Conservation (phyloP, 352 stramenopile species). For the Hyaloperonospora brassicae region DNA sequence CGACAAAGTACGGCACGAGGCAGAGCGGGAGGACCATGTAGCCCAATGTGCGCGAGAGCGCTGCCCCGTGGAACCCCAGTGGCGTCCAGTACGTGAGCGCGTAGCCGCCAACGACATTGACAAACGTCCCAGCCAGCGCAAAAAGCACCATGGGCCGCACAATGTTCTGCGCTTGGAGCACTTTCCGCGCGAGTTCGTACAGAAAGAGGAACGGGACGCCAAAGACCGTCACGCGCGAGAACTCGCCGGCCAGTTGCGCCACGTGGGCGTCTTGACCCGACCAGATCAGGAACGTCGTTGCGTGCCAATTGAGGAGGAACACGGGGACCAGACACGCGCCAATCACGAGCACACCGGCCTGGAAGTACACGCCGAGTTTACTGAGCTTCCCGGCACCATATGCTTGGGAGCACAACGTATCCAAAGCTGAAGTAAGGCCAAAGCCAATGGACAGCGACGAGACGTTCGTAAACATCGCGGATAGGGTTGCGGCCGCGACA, state of each 20-base stretch:
- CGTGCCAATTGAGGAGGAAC: conserved; percentile 56
- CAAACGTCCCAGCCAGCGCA: conserved; percentile 42
- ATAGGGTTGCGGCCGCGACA: conserved; percentile 54
- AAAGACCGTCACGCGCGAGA: conserved; percentile 50
- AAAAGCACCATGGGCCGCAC: conserved; percentile 51
- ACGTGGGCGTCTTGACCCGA: conserved; percentile 55
- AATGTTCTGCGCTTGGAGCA: conserved; percentile 73
- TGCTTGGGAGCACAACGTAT: conserved; percentile 75
- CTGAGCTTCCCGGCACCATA: conserved; percentile 45
- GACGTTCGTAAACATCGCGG: conserved; percentile 72
- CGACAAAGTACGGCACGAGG: conserved; percentile 47
- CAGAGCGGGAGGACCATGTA: conserved; percentile 45
- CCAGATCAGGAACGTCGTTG: conserved; percentile 39
- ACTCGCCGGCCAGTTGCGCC: conserved; percentile 42
- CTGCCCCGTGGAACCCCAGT: conserved; percentile 65
- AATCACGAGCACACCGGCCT: conserved; percentile 45
- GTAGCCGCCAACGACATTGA: conserved; percentile 65
- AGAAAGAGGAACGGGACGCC: conserved; percentile 72
- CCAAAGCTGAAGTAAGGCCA: conserved; percentile 59
- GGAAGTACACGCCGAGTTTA: conserved; percentile 74
- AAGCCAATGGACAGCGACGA: conserved; percentile 66
- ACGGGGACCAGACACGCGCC: conserved; percentile 38
- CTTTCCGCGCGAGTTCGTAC: conserved; percentile 78
- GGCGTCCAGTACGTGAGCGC: conserved; percentile 60
- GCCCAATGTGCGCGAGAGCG: conserved; percentile 49